These are phyloP conservation scores for Zasmidium cellare DNA, from an alignment of 2,329 filamentous ascomycete species.

Conservation along the genomic window DNA sequence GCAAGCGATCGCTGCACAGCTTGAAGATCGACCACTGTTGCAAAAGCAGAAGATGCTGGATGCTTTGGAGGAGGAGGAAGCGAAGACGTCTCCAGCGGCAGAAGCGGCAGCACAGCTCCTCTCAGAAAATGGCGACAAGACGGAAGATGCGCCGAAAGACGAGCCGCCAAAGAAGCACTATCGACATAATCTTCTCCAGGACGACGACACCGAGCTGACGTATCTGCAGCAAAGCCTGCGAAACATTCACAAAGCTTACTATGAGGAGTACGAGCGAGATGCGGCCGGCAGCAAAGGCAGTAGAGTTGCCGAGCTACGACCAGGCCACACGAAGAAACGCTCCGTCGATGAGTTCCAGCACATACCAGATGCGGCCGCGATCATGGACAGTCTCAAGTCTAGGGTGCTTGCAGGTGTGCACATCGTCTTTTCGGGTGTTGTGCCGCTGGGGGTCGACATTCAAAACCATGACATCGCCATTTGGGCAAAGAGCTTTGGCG, in stretches of 20 bases:
- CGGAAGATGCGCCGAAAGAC: slow-evolving; percentile 36
- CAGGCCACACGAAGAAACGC: slow-evolving; percentile 53
- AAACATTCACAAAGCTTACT: slow-evolving; percentile 76
- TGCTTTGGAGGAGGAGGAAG: slow-evolving; percentile 60
- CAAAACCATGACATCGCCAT: slow-evolving; percentile 75
- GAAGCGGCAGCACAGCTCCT: slow-evolving; percentile 45
- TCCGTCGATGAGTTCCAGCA: slow-evolving; percentile 52
- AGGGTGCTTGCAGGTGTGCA: slow-evolving; percentile 72
- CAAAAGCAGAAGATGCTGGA: slow-evolving; percentile 91
- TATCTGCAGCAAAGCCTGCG: slow-evolving; percentile 75
- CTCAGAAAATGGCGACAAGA: slow-evolving; percentile 35
- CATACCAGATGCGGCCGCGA: slow-evolving; percentile 80
- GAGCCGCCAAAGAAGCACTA: slow-evolving; percentile 36
- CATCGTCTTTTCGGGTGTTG: slow-evolving; percentile 86
- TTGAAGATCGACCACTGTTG: slow-evolving; percentile 84
- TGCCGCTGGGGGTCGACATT: slow-evolving; percentile 78
- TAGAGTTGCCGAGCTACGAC: slow-evolving; percentile 52
- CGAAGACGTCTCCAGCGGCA: slow-evolving; percentile 49
- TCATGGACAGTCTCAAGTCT: slow-evolving; percentile 81
- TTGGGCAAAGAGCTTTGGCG: slow-evolving; percentile 85
- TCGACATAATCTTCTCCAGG: slow-evolving; percentile 76
- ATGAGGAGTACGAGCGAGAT: slow-evolving; percentile 71
- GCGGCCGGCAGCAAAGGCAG: slow-evolving; percentile 44
- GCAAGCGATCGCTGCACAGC: slow-evolving; percentile 81
- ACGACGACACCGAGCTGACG: slow-evolving; percentile 81